Evolutionary conservation across 2,329 filamentous ascomycete species (phyloP).

Genomic region (Colletotrichum abscissum): DNA sequence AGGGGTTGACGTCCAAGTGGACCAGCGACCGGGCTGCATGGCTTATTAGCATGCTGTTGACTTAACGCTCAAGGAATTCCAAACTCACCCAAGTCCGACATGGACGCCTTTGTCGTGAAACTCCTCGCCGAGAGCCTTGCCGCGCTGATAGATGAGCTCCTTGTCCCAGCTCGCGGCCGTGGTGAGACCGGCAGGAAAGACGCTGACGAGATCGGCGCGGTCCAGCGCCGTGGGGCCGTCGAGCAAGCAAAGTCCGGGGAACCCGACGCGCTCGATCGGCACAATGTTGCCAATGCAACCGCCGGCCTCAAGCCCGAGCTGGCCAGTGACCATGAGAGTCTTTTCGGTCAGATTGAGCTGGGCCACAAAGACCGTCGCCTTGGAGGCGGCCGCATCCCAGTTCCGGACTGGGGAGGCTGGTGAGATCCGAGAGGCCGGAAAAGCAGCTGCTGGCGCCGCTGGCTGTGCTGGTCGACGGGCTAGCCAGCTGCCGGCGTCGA

Average conservation of each 20-base stretch:
- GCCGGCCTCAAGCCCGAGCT: constrained; percentile 78
- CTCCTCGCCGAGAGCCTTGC: constrained; percentile 76
- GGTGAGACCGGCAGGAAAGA: constrained; percentile 82
- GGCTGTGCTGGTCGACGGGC: constrained; percentile 20
- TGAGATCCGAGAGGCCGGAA: neutral
- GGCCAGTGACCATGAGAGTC: constrained; percentile 80
- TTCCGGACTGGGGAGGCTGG: constrained; percentile 28
- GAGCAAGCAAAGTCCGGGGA: constrained; percentile 81
- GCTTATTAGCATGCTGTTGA: neutral
- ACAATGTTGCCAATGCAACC: constrained; percentile 74
- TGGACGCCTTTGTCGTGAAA: constrained; percentile 78
- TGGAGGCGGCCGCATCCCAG: constrained; percentile 77
- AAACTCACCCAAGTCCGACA: constrained; percentile 69
- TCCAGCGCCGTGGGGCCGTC: constrained; percentile 79
- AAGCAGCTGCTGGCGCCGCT: constrained; percentile 25
- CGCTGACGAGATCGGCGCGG: constrained; percentile 60
- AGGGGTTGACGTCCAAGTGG: constrained; percentile 78
- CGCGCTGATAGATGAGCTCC: constrained; percentile 77
- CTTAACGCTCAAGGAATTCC: no score
- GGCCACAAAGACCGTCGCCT: constrained; percentile 75
- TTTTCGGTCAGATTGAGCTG: constrained; percentile 82
- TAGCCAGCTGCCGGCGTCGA: constrained; percentile 34
- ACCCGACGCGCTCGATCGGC: constrained; percentile 66
- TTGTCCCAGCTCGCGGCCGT: constrained; percentile 85
- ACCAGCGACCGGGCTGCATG: constrained; percentile 71